Conservation (phyloP, 2,329 filamentous ascomycete species). For the Neonectria sp. region DNA sequence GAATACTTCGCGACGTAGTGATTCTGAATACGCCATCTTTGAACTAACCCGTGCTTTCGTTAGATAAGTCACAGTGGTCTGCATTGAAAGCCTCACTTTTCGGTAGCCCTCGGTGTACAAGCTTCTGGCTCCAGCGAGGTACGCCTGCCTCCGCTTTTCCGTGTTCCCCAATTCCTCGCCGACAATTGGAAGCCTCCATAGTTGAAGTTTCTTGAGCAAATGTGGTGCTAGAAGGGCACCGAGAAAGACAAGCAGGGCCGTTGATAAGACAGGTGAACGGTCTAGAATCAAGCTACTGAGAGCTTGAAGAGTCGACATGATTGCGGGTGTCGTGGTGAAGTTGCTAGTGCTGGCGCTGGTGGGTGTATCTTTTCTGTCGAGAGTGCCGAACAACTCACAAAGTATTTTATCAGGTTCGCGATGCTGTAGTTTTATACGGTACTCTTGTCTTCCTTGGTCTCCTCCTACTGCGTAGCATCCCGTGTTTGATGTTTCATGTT, state of each 20-base stretch:
- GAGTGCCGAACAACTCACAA: not conserved
- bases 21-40: slow-evolving; percentile 33
- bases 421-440: not conserved
- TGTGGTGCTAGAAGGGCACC: not conserved
- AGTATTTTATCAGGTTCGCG: not conserved
- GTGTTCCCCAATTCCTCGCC: slow-evolving; percentile 25
- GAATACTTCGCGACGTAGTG: slow-evolving; percentile 33
- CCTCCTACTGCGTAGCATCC: not conserved
- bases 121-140: slow-evolving; percentile 29
- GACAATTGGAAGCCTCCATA: slow-evolving; percentile 29
- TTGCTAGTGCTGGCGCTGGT: not conserved
- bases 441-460: too few species aligned
- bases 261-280: slow-evolving; percentile 20
- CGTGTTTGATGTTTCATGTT: not conserved
- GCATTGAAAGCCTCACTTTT: slow-evolving; percentile 12
- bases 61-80: not conserved
- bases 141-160: slow-evolving; percentile 35
- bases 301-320: slow-evolving; percentile 23
- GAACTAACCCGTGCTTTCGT: slow-evolving; percentile 14
- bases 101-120: slow-evolving; percentile 31
- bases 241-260: not conserved
- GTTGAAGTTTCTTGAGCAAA: fast-evolving
- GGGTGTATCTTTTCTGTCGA: not conserved
- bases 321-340: not conserved
- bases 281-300: not conserved